Conservation (phyloP, 345 rosid genomes). For the Euphorbia tirucalli region DNA sequence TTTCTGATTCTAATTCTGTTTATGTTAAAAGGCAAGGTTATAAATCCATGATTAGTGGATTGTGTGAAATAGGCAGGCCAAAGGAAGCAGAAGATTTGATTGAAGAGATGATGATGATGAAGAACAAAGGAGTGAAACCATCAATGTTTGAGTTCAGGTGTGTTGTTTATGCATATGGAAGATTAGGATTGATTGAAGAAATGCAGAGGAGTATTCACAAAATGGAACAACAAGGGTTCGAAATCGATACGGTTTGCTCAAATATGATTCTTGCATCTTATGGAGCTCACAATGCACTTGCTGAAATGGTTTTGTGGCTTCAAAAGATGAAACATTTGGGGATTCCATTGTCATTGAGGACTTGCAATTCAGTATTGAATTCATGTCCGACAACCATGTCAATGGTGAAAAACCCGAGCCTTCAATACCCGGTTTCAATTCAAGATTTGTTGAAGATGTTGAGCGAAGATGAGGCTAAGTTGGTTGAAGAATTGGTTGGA, state of each 20-base stretch:
- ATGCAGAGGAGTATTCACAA: conserved; percentile 47
- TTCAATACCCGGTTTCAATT: conserved; percentile 41
- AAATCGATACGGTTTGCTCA: conserved; percentile 59
- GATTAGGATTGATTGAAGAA: conserved; percentile 55
- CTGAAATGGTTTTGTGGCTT: conserved; percentile 62
- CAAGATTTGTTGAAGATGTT: conserved; percentile 44
- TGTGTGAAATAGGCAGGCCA: conserved; percentile 65
- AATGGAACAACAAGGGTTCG: conserved; percentile 51
- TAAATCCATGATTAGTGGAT: conserved; percentile 56
- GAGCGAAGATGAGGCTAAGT: conserved; percentile 42
- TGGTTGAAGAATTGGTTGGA: conserved; percentile 50
- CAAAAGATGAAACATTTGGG: conserved; percentile 42
- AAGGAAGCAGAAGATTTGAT: conserved; percentile 53
- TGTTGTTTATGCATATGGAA: conserved; percentile 63
- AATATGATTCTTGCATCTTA: conserved; percentile 82
- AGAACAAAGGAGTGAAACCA: conserved; percentile 40
- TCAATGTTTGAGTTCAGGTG: conserved; percentile 51
- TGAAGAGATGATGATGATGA: conserved; percentile 47
- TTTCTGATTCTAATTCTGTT: conserved; percentile 46
- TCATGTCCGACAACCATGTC: conserved; percentile 55
- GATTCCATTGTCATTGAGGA: conserved; percentile 57
- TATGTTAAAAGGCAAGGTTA: conserved; percentile 60
- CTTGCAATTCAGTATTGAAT: conserved; percentile 73
- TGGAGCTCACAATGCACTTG: conserved; percentile 55
- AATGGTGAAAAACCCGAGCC: conserved; percentile 30